Percentiles rank a stretch among this genome's conserved stretches.
These are phyloP conservation scores for Ocimum tenuiflorum DNA, from an alignment of 257 asterid genomes.

Conservation along the genomic window DNA sequence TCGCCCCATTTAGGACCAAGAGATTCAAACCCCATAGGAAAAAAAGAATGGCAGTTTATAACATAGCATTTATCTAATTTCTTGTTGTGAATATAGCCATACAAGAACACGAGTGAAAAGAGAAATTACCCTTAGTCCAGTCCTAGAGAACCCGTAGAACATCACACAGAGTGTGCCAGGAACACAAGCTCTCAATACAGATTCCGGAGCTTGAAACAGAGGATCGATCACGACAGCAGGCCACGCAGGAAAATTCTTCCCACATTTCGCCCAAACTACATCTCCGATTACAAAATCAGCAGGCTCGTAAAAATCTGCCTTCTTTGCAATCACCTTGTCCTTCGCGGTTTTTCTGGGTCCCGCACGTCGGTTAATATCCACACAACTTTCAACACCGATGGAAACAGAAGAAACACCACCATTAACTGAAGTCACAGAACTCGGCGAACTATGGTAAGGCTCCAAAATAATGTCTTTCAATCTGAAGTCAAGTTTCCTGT, in stretches of 20 bases:
- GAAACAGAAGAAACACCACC: constrained; percentile 41
- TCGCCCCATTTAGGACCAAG: constrained; percentile 4
- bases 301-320: constrained; percentile 49
- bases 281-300: constrained; percentile 63
- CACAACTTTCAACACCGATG: constrained; percentile 35
- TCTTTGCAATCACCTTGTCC: constrained; percentile 38
- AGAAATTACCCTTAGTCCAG: constrained; percentile 63
- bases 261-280: constrained; percentile 91
- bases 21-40: background rate
- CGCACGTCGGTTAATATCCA: constrained; percentile 12
- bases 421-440: constrained; percentile 48
- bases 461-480: constrained; percentile 29
- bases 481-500: constrained; percentile 22
- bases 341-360: constrained; percentile 24
- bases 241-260: constrained; percentile 87
- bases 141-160: constrained; percentile 77
- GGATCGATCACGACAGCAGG: constrained; percentile 91
- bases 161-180: constrained; percentile 81
- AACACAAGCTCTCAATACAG: constrained; percentile 65
- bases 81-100: background rate
- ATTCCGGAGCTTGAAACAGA: constrained; percentile 63
- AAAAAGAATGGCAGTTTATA: background rate
- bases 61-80: background rate
- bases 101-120: background rate
- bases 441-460: constrained; percentile 39